Evolutionary conservation across 208 protist genomes (phyloP).

Genomic region (Leishmania aethiopica): DNA sequence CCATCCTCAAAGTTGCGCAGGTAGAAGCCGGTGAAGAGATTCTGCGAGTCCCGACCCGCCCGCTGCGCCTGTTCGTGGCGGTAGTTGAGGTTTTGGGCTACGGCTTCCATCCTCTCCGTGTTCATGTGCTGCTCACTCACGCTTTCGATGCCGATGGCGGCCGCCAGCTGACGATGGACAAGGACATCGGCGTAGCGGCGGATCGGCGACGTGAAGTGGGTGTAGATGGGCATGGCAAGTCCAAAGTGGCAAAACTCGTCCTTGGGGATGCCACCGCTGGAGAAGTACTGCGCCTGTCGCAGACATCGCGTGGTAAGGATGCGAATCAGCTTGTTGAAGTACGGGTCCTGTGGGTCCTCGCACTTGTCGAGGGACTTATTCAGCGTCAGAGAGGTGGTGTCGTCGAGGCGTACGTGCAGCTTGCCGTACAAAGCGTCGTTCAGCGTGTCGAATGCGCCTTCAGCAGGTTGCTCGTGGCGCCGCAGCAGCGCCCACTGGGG

Average conservation of each 20-base stretch:
- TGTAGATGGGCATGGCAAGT: constrained; percentile 95
- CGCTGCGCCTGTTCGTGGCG: constrained; percentile 92
- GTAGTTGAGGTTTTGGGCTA: constrained; percentile 92
- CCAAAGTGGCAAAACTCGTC: constrained; percentile 94
- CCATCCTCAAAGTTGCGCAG: constrained; percentile 77
- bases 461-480: constrained; percentile 86
- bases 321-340: constrained; percentile 93
- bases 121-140: constrained; percentile 55
- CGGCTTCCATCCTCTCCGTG: constrained; percentile 64
- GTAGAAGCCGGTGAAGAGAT: constrained; percentile 93
- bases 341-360: constrained; percentile 74
- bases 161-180: constrained; percentile 92
- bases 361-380: constrained; percentile 87
- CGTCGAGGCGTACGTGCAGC: constrained; percentile 72
- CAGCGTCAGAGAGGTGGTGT: constrained; percentile 80
- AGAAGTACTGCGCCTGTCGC: constrained; percentile 94
- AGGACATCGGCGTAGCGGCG: constrained; percentile 95
- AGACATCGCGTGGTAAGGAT: constrained; percentile 93
- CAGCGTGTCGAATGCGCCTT: constrained; percentile 84
- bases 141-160: constrained; percentile 69
- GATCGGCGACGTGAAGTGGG: constrained; percentile 96
- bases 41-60: constrained; percentile 90
- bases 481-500: constrained; percentile 89
- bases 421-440: constrained; percentile 77
- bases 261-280: constrained; percentile 72